A percentile compares a stretch with the other conserved stretches of the same genome.
These are phyloP conservation scores for Helotiales sp. DNA, from an alignment of 2,329 filamentous ascomycete genomes.

Conservation along the genomic window DNA sequence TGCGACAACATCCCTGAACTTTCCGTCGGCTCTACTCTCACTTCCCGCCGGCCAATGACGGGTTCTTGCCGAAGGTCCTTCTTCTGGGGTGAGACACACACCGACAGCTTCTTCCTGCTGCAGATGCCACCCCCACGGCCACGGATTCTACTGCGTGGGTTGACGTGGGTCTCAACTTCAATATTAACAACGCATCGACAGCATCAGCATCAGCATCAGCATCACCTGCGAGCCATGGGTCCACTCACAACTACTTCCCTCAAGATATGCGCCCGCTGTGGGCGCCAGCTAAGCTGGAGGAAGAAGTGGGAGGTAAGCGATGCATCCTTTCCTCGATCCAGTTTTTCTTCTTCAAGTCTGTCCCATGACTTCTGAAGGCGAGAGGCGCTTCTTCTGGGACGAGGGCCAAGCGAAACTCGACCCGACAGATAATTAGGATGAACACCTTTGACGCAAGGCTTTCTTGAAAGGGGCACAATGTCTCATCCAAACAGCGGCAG, in stretches of 20 bases:
- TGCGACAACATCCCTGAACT: too few relatives aligned
- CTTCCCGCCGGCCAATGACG: slow-evolving; percentile 16
- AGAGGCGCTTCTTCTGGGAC: neutral
- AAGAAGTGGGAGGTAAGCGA: slow-evolving; percentile 28
- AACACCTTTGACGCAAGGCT: neutral
- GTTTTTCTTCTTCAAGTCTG: neutral
- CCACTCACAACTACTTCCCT: slow-evolving; percentile 7
- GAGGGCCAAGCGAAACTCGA: slow-evolving; percentile 13
- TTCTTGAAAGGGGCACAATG: slow-evolving; percentile 1
- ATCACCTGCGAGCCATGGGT: slow-evolving; percentile 14
- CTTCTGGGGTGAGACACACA: neutral
- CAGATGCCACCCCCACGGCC: neutral
- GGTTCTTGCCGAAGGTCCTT: slow-evolving; percentile 16
- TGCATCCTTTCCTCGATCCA: neutral
- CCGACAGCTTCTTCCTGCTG: neutral
- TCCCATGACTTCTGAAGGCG: slow-evolving; percentile 9
- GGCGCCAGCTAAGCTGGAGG: slow-evolving; percentile 22
- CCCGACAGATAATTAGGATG: neutral
- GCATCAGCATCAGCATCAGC: slow-evolving; percentile 9
- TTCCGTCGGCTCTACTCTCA: neutral
- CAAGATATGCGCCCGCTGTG: slow-evolving; percentile 25
- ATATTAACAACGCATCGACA: slow-evolving; percentile 10
- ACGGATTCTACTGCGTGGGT: neutral
- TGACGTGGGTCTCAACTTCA: neutral
- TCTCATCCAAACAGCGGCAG: neutral